Base-by-base conservation (phyloP, 345 rosid species). In the Erucastrum elatum region DNA sequence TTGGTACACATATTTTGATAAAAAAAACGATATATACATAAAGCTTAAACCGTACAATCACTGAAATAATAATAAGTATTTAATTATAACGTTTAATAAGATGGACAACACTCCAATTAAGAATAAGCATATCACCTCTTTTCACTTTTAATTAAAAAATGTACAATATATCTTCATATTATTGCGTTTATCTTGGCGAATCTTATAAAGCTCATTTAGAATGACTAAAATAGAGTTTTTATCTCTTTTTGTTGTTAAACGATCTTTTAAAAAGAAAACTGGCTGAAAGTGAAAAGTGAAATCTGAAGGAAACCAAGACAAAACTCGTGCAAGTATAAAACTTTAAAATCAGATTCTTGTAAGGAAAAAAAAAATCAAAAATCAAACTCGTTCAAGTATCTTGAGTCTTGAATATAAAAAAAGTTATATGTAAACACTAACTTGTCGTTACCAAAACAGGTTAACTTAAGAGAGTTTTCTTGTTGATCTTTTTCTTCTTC, bases 31-130 rank as follows among this genome's bases (percentile, higher is more conserved):
- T 29, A 26, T 37, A 65, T 16, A 8, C 26, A 59, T 56, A 77
- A 77, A 77, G 77, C 66, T 59, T 66, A 66, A 72, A 31, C 72
- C 73, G 77, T 78, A 72, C 81, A 31, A 41, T 58, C 72, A 72
- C 77, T 68, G 64, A 72, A 71, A 56, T 21, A 30, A 71, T 71
- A 44, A 71, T 55, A 21, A 59, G 66, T 78, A 3, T 78, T 13
- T 21, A 25, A 33, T 9, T 72, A 17, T 72, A 72, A 72, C 72
- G 82, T 41, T 31, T 41, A 26, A 39, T 78, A 6, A 71, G 72
- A 66, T 71, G 72, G 76, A 78, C 29, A 56, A 39, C 81, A 78
- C 77, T 72, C 58, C 15, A 35, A 51, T 62, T 33, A 25, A 26
- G 64, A 51, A 77, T 77, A 63, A 11, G 65, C 59, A 70, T 68